Conservation (phyloP, 345 rosid genomes). For the Brassica juncea region DNA sequence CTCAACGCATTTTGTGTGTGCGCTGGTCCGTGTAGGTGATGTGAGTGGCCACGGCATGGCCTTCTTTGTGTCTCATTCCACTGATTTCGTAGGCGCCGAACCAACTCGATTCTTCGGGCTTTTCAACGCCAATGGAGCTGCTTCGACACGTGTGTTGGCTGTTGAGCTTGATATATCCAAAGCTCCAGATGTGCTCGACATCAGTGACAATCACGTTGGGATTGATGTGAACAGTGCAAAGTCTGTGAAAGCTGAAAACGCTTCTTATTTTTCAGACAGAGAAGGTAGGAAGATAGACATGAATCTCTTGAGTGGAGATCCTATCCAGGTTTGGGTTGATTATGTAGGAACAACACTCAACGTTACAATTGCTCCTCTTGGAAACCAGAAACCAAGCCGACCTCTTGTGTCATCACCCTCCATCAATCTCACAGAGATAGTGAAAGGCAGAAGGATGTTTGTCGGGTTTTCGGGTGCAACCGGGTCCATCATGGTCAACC, state of each 20-base stretch:
- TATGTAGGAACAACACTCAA: slow-evolving; percentile 48
- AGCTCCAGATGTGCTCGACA: slow-evolving; percentile 47
- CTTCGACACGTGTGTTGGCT: slow-evolving; percentile 53
- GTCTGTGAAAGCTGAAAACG: slow-evolving; percentile 40
- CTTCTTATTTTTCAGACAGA: slow-evolving; percentile 43
- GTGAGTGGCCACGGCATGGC: slow-evolving; percentile 56
- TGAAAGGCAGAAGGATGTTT: slow-evolving; percentile 46
- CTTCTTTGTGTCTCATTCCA: slow-evolving; percentile 40
- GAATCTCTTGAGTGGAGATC: slow-evolving; percentile 44
- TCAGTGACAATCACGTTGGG: slow-evolving; percentile 61
- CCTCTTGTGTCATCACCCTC: slow-evolving; percentile 53
- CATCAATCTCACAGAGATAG: slow-evolving; percentile 46
- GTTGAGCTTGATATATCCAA: slow-evolving; percentile 57
- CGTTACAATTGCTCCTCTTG: slow-evolving; percentile 53
- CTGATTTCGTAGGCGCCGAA: slow-evolving; percentile 16
- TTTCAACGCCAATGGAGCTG: slow-evolving; percentile 43
- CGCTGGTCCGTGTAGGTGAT: slow-evolving; percentile 32
- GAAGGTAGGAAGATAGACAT: slow-evolving; percentile 34
- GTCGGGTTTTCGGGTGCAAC: background rate
- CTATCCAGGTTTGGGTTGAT: slow-evolving; percentile 67
- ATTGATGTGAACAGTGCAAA: slow-evolving; percentile 52
- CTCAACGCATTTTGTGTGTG: slow-evolving; percentile 48
- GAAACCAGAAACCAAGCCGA: slow-evolving; percentile 37
- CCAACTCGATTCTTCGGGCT: slow-evolving; percentile 48
- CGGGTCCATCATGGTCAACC: background rate